A percentile compares a stretch with the other conserved stretches of the same genome.
phyloP scores from a whole-genome alignment of 345 rosid genomes.

The Arabidopsis suecica region DNA sequence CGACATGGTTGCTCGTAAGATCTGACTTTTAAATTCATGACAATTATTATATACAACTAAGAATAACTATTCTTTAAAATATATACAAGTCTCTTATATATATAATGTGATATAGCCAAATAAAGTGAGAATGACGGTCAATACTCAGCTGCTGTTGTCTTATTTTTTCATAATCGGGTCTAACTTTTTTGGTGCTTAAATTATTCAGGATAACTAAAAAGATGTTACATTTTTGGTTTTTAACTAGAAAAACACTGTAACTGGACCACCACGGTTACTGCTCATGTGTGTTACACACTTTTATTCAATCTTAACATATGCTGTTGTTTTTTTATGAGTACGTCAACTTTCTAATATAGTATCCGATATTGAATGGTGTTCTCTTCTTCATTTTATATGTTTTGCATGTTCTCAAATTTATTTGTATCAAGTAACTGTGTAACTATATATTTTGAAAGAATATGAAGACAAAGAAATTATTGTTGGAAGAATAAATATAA shows the following conservation, averaged over 20 bases:
- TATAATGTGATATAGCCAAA: conserved; percentile 11
- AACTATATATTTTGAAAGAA: not conserved
- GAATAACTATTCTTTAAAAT: not conserved
- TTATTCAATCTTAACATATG: conserved; percentile 16
- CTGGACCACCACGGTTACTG: not conserved
- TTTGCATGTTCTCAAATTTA: not conserved
- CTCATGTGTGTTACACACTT: conserved; percentile 7
- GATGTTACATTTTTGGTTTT: conserved; percentile 4
- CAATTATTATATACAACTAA: conserved; percentile 10
- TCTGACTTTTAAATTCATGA: conserved; percentile 32
- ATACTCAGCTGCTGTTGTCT: conserved; percentile 15
- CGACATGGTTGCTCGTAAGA: conserved; percentile 38
- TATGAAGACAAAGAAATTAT: not conserved
- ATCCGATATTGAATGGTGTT: not conserved
- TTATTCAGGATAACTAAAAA: not conserved
- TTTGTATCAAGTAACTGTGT: not conserved
- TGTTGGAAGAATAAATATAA: not conserved
- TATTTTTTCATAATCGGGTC: not conserved
- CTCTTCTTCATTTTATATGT: not conserved
- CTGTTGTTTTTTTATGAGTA: not conserved
- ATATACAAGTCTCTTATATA: conserved; percentile 1
- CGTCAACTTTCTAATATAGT: not conserved
- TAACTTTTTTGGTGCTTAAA: not conserved
- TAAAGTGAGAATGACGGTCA: conserved; percentile 24
- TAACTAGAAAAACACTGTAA: conserved; percentile 9